Evolutionary conservation across 139 green algal genomes (phyloP), one percentile per base, ranked within the genome.

Genomic region (Chlamydomonas sphaeroides): DNA sequence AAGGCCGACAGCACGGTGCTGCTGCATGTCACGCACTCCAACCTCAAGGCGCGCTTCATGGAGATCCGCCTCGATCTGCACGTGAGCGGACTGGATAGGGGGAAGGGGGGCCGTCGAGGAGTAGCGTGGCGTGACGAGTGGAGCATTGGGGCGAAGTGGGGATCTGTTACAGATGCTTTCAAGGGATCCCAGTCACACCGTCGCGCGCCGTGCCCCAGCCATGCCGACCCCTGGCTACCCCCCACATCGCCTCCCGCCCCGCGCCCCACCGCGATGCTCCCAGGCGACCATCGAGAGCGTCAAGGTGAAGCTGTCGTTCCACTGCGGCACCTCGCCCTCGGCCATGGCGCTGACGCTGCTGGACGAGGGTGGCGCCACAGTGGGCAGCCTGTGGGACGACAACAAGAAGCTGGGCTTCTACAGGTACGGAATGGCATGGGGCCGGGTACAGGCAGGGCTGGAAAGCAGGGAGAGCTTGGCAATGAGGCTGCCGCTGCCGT

Each of bases 61-160:
- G 97, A 99, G 85, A 91, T 99, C 20, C 87, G 96, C 0, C 90
- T 99, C 5, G 96, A 99, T 89, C 77, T 91, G 57, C 92, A 99
- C 78, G 94, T 98, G 72, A 85, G 93, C 15, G 0, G 2, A n/a
- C n/a, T n/a, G n/a, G n/a, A n/a, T n/a, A n/a, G n/a, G n/a, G n/a
- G n/a, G n/a, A n/a, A n/a, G n/a, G n/a, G n/a, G n/a, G n/a, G n/a
- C n/a, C n/a, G n/a, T n/a, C n/a, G n/a, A n/a, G n/a, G n/a, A n/a
- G n/a, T n/a, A n/a, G n/a, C n/a, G n/a, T n/a, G n/a, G n/a, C n/a
- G n/a, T n/a, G n/a, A n/a, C n/a, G n/a, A n/a, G n/a, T n/a, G n/a
- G n/a, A n/a, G n/a, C n/a, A n/a, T n/a, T n/a, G n/a, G n/a, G n/a
- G n/a, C n/a, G n/a, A 56, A 11, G 14, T 56, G 48, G 11, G 17